phyloP scores from a whole-genome alignment of 1,284 basidiomycete species.

The Ustilago tritici region DNA sequence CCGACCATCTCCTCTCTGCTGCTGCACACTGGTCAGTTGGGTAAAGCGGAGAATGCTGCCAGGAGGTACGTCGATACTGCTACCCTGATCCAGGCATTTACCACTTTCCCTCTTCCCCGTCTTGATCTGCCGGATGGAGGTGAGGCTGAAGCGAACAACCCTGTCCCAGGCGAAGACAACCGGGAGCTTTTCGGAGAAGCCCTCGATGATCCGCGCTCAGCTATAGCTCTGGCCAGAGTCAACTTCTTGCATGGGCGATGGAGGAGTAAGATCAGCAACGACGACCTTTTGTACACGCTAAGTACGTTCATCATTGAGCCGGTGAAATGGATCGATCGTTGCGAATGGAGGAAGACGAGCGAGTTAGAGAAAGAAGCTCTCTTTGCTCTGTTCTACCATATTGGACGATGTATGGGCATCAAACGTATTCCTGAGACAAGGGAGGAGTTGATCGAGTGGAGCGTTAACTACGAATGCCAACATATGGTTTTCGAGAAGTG shows the following conservation, averaged over 20 bases:
- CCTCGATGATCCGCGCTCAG: slow-evolving; percentile 39
- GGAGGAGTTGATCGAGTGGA: slow-evolving; percentile 39
- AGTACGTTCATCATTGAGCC: slow-evolving; percentile 47
- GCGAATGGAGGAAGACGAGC: slow-evolving; percentile 34
- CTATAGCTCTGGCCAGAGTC: slow-evolving; percentile 45
- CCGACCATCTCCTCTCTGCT: slow-evolving; percentile 48
- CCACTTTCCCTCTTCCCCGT: slow-evolving; percentile 78
- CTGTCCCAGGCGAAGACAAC: neutral
- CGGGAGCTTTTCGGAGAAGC: slow-evolving; percentile 44
- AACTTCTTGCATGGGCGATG: slow-evolving; percentile 49
- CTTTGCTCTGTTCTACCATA: slow-evolving; percentile 48
- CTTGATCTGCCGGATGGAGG: slow-evolving; percentile 72
- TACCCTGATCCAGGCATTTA: slow-evolving; percentile 63
- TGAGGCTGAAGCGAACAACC: neutral
- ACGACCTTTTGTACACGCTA: slow-evolving; percentile 54
- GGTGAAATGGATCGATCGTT: slow-evolving; percentile 37
- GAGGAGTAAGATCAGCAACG: slow-evolving; percentile 48
- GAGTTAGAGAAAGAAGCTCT: slow-evolving; percentile 48
- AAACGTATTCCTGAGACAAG: slow-evolving; percentile 31
- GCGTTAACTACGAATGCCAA: slow-evolving; percentile 32
- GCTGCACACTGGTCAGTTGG: slow-evolving; percentile 42
- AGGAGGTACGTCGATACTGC: slow-evolving; percentile 48
- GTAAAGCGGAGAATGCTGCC: slow-evolving; percentile 39
- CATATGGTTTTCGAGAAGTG: slow-evolving; percentile 35
- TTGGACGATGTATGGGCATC: slow-evolving; percentile 51